Conservation (phyloP, 140 eudicot species). For the Bidens hawaiensis region DNA sequence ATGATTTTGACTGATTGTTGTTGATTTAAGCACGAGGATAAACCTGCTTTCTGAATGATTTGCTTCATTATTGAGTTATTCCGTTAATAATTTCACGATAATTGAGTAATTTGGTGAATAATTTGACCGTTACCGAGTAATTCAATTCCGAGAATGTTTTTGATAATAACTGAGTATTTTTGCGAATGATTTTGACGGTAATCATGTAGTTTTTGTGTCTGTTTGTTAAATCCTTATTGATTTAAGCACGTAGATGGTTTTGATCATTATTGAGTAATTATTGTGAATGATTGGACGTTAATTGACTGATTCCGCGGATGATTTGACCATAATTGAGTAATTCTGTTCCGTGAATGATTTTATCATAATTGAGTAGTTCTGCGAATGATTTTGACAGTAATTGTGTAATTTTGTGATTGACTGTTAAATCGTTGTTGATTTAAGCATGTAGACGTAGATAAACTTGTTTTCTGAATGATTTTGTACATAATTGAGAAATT, state of each 20-base stretch:
- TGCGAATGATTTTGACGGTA: background rate
- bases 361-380: background rate
- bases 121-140: no score
- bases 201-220: background rate
- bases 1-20: no score
- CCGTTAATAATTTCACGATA: background rate
- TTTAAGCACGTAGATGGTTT: background rate
- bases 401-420: constrained; percentile 1
- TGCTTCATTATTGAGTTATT: background rate
- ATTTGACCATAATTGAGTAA: background rate
- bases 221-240: background rate
- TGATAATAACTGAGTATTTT: no score
- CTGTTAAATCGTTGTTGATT: background rate
- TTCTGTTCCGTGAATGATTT: background rate
- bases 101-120: no score
- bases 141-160: background rate
- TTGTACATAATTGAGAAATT: background rate
- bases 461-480: no score
- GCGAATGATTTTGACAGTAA: background rate
- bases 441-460: no score
- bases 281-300: background rate
- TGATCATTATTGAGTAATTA: background rate
- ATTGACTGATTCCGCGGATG: no score
- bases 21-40: no score
- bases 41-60: background rate